Evolutionary conservation across 192 early-diverging fungal species (phyloP), one percentile per base, ranked within the genome.

Genomic region (Umbelopsis isabellina): DNA sequence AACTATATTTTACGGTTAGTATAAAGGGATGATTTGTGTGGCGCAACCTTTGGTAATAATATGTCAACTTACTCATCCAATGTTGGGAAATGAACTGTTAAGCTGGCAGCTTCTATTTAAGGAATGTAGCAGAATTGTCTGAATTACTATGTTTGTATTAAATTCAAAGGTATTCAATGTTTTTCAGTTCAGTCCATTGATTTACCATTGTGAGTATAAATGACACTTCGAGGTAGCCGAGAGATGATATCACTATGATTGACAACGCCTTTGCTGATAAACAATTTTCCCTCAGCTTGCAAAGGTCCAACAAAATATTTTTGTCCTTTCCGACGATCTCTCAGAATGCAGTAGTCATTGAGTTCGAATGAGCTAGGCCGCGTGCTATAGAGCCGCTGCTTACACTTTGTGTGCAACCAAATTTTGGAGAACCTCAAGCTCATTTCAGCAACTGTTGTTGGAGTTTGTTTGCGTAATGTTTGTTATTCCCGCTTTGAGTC

Each of bases 81-180:
- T 5, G 82, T 80, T 35, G 82, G 82, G 22, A 76, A 76, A 73
- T 83, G 82, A 13, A 67, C 47, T 51, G 76, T 78, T 73, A 72
- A 80, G 20, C 41, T 67, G 4, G 53, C 69, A 13, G 27, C 49
- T 1, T 68, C 65, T 66, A 50, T 21, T 4, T 16, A 64, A 46
- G 35, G 33, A 46, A 41, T 68, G 49, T 22, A 41, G 46, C 44
- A 49, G 37, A 41, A 41, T 41, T 41, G 37, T 10, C n/a, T 3
- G 49, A 21, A 69, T 41, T 41, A 41, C 10, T 41, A 41, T 41
- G 37, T 41, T 10, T 41, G 37, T 41, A 41, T 41, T 41, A 41
- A 6, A 9, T 41, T 9, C 37, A 41, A 41, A 41, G 5, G 1
- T 0, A 1, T 41, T 41, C 37, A 41, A 41, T 41, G 37, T 41